Evolutionary conservation across 1,284 basidiomycete species (phyloP).

Genomic region (Cutaneotrichosporon sp.): DNA sequence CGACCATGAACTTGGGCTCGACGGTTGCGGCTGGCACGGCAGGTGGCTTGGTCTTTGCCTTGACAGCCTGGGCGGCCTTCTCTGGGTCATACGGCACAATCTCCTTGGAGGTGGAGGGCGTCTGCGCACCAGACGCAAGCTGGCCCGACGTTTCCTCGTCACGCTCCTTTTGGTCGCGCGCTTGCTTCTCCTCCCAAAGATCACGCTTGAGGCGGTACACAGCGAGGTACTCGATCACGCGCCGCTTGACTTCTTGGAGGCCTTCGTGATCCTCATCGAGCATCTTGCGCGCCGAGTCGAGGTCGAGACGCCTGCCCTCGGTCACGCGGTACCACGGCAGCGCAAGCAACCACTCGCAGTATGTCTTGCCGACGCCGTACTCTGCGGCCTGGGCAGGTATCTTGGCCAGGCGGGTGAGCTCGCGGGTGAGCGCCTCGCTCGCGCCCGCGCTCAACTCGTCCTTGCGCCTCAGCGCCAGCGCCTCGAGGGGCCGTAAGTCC

Average conservation of each 20-base stretch:
- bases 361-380: slow-evolving; percentile 47
- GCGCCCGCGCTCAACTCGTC: slow-evolving; percentile 35
- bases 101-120: slow-evolving; percentile 12
- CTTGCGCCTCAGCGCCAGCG: slow-evolving; percentile 23
- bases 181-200: slow-evolving; percentile 37
- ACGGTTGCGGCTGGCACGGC: neutral
- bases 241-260: slow-evolving; percentile 45
- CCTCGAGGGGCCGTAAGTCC: slow-evolving; percentile 41
- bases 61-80: neutral
- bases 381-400: slow-evolving; percentile 48
- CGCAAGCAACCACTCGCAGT: slow-evolving; percentile 46
- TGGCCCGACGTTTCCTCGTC: slow-evolving; percentile 5
- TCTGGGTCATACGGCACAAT: slow-evolving; percentile 12
- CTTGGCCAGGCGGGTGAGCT: slow-evolving; percentile 38
- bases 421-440: slow-evolving; percentile 33
- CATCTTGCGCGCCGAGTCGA: slow-evolving; percentile 35
- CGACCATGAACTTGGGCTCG: slow-evolving; percentile 8
- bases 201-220: slow-evolving; percentile 48
- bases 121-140: slow-evolving; percentile 5
- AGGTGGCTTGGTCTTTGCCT: neutral
- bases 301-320: slow-evolving; percentile 35
- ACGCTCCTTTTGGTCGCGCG: slow-evolving; percentile 7
- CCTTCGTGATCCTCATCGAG: slow-evolving; percentile 50
- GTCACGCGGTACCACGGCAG: slow-evolving; percentile 46
- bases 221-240: slow-evolving; percentile 50